Conservation (phyloP, 768 basidiomycete species). For the Harrya chromipes region DNA sequence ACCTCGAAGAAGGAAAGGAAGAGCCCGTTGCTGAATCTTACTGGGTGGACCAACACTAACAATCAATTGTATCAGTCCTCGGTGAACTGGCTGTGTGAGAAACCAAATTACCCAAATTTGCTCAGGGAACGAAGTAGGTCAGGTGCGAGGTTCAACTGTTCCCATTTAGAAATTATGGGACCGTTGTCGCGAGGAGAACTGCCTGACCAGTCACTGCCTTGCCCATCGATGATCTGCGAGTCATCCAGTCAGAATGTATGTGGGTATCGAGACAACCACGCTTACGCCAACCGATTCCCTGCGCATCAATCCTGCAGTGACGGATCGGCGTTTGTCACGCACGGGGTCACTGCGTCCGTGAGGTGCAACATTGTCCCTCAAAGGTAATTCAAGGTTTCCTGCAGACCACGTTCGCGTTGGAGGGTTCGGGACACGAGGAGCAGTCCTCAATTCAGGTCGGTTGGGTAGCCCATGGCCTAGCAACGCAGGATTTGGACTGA, state of each 20-base stretch:
- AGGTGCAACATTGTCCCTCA: slow-evolving; percentile 44
- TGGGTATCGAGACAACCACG: slow-evolving; percentile 11
- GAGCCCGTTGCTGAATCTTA: slow-evolving; percentile 96
- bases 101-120: slow-evolving; percentile 81
- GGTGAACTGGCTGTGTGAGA: slow-evolving; percentile 4
- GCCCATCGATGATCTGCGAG: slow-evolving; percentile 50
- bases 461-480: slow-evolving; percentile 62
- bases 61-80: slow-evolving; percentile 13
- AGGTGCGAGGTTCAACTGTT: slow-evolving; percentile 80
- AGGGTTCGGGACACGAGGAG: slow-evolving; percentile 60
- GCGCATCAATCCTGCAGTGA: slow-evolving; percentile 57
- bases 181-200: slow-evolving; percentile 65
- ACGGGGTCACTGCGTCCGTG: slow-evolving; percentile 38
- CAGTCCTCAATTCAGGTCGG: slow-evolving; percentile 60
- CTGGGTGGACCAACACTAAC: slow-evolving; percentile 92
- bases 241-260: slow-evolving; percentile 15
- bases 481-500: slow-evolving; percentile 36
- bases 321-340: slow-evolving; percentile 76
- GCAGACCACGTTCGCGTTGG: slow-evolving; percentile 85
- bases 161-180: slow-evolving; percentile 92
- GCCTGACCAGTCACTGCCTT: slow-evolving; percentile 53
- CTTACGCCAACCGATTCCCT: slow-evolving; percentile 75
- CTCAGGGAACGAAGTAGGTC: slow-evolving; percentile 85
- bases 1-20: slow-evolving; percentile 91
- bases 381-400: slow-evolving; percentile 71